Evolutionary conservation across 1,284 basidiomycete species (phyloP), one percentile per base, ranked within the genome.

Genomic region (Neotropicomus parvogracilis): DNA sequence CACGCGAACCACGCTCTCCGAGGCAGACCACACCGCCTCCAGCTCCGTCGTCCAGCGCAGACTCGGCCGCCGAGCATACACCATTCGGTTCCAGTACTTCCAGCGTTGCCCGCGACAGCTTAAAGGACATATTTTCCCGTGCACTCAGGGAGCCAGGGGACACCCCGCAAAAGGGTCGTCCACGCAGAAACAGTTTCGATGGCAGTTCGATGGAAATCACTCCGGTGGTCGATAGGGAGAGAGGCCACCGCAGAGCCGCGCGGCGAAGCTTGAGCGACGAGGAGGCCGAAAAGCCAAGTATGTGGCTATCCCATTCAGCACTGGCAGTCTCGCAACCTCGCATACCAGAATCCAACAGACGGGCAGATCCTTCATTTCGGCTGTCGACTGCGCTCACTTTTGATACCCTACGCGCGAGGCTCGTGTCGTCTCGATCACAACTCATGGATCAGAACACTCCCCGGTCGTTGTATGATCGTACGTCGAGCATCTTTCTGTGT

Each of bases 261-360:
- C 75, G 64, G 14, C 74, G 70, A 55, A 85, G 80, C 58, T 52
- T 82, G 55, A 85, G 83, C 56, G 85, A 88, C 51, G 84, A 86
- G 56, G 85, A 86, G 58, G 62, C 69, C 11, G 83, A 83, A 37
- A 75, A 73, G 51, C 58, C 72, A 33, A 73, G 83, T 87, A 63
- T 58, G 81, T 72, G 32, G 9, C 34, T 63, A 29, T 48, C 28
- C 19, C 36, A 17, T 39, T 24, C 26, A 35, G 27, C 40, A 31
- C 46, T 45, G 28, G 13, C 36, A 19, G 29, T 41, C 43, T 43
- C 46, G 28, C 16, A 48, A 46, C 51, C 17, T 52, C n/a, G 28
- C 32, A 26, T 36, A 44, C 42, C 50, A 74, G 69, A 58, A 55
- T 64, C 57, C 12, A 60, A 57, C 38, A 60, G 59, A 46, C 62